Evolutionary conservation across 2,329 filamentous ascomycete genomes (phyloP), one percentile per base, ranked within the genome.

Genomic region (Ceratocystis papillata): DNA sequence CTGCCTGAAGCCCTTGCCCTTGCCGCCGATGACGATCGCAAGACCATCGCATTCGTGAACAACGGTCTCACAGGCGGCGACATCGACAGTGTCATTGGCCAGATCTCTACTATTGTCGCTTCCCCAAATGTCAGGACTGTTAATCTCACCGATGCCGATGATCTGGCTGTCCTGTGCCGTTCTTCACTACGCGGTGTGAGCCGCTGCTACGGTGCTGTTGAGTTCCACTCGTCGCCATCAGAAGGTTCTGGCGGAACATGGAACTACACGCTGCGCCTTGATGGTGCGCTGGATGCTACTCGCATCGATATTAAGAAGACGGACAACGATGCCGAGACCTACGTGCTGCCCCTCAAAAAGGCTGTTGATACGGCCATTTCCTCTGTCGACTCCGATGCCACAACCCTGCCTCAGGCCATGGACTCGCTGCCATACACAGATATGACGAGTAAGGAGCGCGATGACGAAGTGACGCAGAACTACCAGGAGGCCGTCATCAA

Each of bases 241-340:
- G 86, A 94, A 76, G 89, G 89, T 8, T 69, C 73, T 0, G 81
- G 80, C 5, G 81, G 81, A 1, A 75, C 82, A 57, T 96, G 92
- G 92, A 95, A 94, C 75, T 96, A 96, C 73, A 92, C 89, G 0
- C 79, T 96, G 30, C 81, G 89, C 66, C 85, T 85, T 2, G 92
- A 96, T 73, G 87, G 87, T 45, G 79, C 84, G 0, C 79, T 96
- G 67, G 67, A 69, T 33, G 82, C 84, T 6, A 73, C 75, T 6
- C 82, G 81, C 65, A 85, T 95, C 68, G 80, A 87, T 69, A 82
- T 87, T 37, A 78, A 85, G 44, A 78, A 78, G n/a, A 75, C 79
- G 57, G 79, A 81, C 69, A 96, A 96, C 72, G 87, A 90, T 73
- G 84, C 83, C 61, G 81, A 96, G 74, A 78, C 93, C 22, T 96